These are phyloP conservation scores for Macrophomina tecta DNA, from an alignment of 2,329 filamentous ascomycete genomes.

Conservation along the genomic window DNA sequence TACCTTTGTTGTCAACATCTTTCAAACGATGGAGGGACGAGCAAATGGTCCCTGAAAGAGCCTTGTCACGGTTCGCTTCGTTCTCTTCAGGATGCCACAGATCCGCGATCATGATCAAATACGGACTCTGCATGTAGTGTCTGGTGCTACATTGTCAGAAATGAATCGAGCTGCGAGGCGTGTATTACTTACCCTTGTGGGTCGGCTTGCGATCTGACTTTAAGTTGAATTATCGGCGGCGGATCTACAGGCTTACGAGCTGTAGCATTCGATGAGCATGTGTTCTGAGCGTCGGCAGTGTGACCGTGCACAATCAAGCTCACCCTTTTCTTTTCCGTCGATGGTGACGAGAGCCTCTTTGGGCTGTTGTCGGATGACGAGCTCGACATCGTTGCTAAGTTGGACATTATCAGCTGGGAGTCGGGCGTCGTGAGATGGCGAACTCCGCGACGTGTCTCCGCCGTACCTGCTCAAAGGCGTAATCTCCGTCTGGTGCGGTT, in stretches of 20 bases:
- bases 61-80: constrained; percentile 52
- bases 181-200: constrained; percentile 62
- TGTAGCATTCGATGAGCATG: constrained; percentile 41
- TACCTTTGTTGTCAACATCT: constrained; percentile 71
- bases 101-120: constrained; percentile 64
- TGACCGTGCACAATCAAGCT: constrained; percentile 27
- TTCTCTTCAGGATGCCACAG: constrained; percentile 58
- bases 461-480: constrained; percentile 26
- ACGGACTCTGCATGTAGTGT: constrained; percentile 68
- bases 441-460: constrained; percentile 16
- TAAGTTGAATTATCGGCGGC: constrained; percentile 80
- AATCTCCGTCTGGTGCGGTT: background rate
- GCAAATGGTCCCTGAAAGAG: constrained; percentile 73
- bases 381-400: constrained; percentile 51
- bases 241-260: constrained; percentile 89
- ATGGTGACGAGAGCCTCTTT: constrained; percentile 68
- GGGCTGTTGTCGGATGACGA: constrained; percentile 71
- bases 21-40: constrained; percentile 85
- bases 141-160: constrained; percentile 42
- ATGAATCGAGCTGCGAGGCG: constrained; percentile 22
- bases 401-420: constrained; percentile 26
- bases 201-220: constrained; percentile 57
- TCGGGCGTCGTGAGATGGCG: constrained; percentile 25
- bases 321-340: constrained; percentile 77
- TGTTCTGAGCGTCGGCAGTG: background rate